Evolutionary conservation across 495 filamentous ascomycete species (phyloP), one percentile per base, ranked within the genome.

Genomic region (Trichoderma reesei): DNA sequence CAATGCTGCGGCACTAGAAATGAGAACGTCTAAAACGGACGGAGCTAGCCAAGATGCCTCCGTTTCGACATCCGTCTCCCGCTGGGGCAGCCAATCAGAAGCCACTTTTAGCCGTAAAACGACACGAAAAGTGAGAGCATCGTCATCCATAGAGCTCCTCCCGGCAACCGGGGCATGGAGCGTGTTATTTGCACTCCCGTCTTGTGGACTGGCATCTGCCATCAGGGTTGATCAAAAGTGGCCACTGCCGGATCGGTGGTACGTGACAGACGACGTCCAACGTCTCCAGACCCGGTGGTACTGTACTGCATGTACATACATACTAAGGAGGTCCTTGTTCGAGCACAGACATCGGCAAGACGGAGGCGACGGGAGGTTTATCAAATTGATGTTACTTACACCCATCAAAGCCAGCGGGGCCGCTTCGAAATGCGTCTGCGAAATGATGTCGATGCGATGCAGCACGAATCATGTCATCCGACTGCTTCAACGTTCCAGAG

Each of bases 401-500:
- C n/a, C n/a, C n/a, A n/a, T 34, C 18, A n/a, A 26, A 5, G 9
- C 10, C n/a, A 34, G 51, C 51, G 51, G 51, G 20, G 20, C 48
- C 20, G 9, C n/a, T n/a, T n/a, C n/a, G n/a, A n/a, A n/a, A n/a
- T 34, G 16, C 44, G 44, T 18, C n/a, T 16, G 44, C 44, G 16
- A 20, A 48, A 20, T 20, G 44, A 48, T 48, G 44, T 48, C 14
- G 44, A 48, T 48, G 5, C 16, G 8, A n/a, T 18, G 16, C 20
- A 13, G 48, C 33, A 5, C 42, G 3, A n/a, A 5, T 46, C 3
- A 3, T n/a, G 7, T 46, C 16, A 18, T 48, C 44, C 20, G 8
- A 33, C 34, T 6, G 51, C 51, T 56, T 56, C 26, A 56, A 56
- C 51, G 51, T 56, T 56, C 51, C 51, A 56, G 51, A 34, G 20